Percentiles rank a stretch among this genome's conserved stretches.
These are phyloP conservation scores for Byssothecium circinans DNA, from an alignment of 2,329 filamentous ascomycete species.

Conservation along the genomic window DNA sequence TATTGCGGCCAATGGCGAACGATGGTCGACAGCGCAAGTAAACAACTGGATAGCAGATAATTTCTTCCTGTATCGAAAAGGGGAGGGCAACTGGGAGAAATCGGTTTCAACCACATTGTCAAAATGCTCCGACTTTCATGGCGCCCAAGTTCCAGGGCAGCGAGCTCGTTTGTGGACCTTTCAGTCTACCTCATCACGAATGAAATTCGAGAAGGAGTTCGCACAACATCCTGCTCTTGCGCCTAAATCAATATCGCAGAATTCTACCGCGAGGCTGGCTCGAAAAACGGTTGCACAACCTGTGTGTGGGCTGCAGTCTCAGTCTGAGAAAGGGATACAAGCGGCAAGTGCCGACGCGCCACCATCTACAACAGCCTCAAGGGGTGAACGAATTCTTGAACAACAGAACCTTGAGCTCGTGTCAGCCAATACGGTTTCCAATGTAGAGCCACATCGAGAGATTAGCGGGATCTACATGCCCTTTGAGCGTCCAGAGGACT, in stretches of 20 bases:
- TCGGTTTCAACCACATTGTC: conserved; percentile 16
- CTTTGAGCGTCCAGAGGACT: conserved; percentile 5
- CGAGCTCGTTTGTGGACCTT: conserved; percentile 2
- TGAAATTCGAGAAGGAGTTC: conserved; percentile 4
- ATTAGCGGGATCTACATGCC: conserved; percentile 2
- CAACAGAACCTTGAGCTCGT: too few relatives aligned
- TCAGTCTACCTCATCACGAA: neutral
- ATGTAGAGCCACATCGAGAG: neutral
- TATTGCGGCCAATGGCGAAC: conserved; percentile 7
- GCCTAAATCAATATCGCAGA: neutral
- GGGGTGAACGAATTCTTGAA: too few relatives aligned
- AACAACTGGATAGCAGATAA: conserved; percentile 8
- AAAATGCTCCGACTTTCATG: conserved; percentile 1
- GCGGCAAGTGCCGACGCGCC: too few relatives aligned
- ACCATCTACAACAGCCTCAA: too few relatives aligned
- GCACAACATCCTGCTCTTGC: conserved; percentile 1
- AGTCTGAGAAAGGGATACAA: too few relatives aligned
- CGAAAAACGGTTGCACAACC: neutral
- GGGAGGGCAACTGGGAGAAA: conserved; percentile 16
- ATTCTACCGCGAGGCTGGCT: neutral
- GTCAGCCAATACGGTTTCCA: neutral
- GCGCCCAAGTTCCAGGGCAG: neutral
- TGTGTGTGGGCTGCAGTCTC: too few relatives aligned
- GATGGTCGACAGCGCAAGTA: conserved; percentile 2
- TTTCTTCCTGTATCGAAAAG: conserved; percentile 13